Conservation (phyloP, 202 grass and related monocot species). For the Eragrostis tef region DNA sequence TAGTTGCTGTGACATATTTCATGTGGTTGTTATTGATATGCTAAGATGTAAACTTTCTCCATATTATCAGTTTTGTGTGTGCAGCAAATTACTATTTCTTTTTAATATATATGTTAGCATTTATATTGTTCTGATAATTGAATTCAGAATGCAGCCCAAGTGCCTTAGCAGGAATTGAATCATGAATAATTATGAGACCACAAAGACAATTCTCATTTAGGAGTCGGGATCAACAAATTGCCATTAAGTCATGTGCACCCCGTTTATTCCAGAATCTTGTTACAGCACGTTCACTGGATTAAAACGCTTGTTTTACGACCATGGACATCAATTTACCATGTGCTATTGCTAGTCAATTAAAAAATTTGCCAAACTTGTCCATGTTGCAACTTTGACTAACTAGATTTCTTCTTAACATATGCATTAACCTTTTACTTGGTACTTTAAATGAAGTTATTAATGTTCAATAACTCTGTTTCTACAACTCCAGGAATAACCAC, state of each 20-base stretch:
- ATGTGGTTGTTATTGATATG: too few relatives aligned
- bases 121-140: neutral
- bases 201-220: conserved; percentile 31
- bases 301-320: neutral
- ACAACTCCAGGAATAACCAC: neutral
- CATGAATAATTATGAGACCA: conserved; percentile 18
- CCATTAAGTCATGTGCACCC: conserved; percentile 34
- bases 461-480: neutral
- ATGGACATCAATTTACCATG: neutral
- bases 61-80: conserved; percentile 14
- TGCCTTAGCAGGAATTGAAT: neutral
- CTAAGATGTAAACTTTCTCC: neutral
- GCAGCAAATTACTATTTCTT: neutral
- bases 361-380: neutral
- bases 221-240: neutral
- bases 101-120: neutral
- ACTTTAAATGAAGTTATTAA: neutral
- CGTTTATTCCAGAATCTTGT: conserved; percentile 20
- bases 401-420: conserved; percentile 8
- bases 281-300: neutral
- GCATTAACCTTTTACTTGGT: neutral
- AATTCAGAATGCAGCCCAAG: neutral
- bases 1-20: conserved; percentile 11
- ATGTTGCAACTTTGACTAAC: conserved; percentile 1
- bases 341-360: neutral